Evolutionary conservation across 306 rosid species (phyloP), one percentile per base, ranked within the genome.

Genomic region (Acacia confusa): DNA sequence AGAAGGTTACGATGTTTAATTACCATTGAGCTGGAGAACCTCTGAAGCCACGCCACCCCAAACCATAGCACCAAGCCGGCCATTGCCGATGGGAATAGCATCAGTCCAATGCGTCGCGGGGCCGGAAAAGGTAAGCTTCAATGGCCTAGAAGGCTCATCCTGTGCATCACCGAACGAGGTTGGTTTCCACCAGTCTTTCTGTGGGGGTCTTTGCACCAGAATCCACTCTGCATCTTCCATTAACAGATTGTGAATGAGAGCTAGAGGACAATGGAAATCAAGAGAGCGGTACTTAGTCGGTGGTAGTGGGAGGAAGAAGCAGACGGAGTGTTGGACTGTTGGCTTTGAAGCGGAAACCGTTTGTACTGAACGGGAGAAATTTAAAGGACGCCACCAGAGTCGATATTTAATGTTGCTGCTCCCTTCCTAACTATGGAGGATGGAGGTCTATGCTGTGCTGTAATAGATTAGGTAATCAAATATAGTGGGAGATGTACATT

Each of bases 51-150:
- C 97, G 12, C 91, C 97, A 72, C 98, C 98, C 95, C 97, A 95
- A 27, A 95, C 84, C 97, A 95, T 92, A 63, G 95, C 97, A 16
- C 98, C 98, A 28, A 95, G 97, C 43, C 94, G 87, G 41, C 98
- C 98, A 90, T 95, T 95, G 15, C 97, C 98, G 63, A 95, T 87
- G 10, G 98, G 98, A 65, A 92, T 71, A 11, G 98, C 97, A 75
- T 92, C 97, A 1, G 97, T 95, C 95, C 97, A 92, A 72, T 91
- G 84, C 68, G 82, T 84, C 0, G 97, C 98, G 2, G 97, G 92
- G 47, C 43, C 92, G 41, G 86, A 52, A 75, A 92, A 95, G 10
- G 87, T 85, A 24, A 95, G 25, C 86, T 92, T 92, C 88, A 95
- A 86, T 25, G 97, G 95, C 72, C 71, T 83, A 6, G 82, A 14